These are phyloP conservation scores for Tetragonia tetragonoides DNA, from an alignment of 148 eudicot genomes.

Conservation along the genomic window DNA sequence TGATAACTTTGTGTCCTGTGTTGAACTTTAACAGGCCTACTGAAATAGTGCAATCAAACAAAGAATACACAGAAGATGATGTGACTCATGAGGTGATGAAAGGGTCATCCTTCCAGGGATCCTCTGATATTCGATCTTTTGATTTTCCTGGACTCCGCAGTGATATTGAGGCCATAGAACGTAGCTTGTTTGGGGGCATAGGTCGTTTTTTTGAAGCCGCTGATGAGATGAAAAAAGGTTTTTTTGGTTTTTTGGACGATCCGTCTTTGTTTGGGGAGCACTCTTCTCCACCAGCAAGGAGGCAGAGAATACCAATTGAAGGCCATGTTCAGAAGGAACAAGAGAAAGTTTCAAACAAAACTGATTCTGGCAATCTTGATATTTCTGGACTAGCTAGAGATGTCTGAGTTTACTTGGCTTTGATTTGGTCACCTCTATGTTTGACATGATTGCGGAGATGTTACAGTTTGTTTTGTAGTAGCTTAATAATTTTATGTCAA, in stretches of 20 bases:
- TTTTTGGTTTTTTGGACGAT: slow-evolving; percentile 45
- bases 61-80: slow-evolving; percentile 91
- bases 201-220: slow-evolving; percentile 73
- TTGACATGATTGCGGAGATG: not conserved
- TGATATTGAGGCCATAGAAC: slow-evolving; percentile 72
- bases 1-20: not conserved
- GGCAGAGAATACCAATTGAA: slow-evolving; percentile 52
- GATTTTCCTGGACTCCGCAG: slow-evolving; percentile 73
- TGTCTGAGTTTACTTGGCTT: slow-evolving; percentile 37
- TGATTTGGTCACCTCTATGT: not conserved
- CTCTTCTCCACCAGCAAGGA: slow-evolving; percentile 37
- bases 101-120: slow-evolving; percentile 37
- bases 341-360: slow-evolving; percentile 18
- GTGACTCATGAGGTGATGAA: slow-evolving; percentile 59
- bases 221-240: slow-evolving; percentile 60
- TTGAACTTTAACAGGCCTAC: slow-evolving; percentile 50
- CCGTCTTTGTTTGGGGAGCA: slow-evolving; percentile 39
- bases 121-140: slow-evolving; percentile 39
- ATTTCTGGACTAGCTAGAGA: slow-evolving; percentile 69
- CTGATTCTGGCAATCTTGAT: slow-evolving; percentile 60
- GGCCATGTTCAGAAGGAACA: slow-evolving; percentile 33
- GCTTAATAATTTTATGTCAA: not conserved
- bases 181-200: slow-evolving; percentile 53
- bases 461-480: not conserved
- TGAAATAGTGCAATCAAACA: slow-evolving; percentile 73